Base-by-base conservation (phyloP, 345 rosid species). In the Arabis hirsuta region DNA sequence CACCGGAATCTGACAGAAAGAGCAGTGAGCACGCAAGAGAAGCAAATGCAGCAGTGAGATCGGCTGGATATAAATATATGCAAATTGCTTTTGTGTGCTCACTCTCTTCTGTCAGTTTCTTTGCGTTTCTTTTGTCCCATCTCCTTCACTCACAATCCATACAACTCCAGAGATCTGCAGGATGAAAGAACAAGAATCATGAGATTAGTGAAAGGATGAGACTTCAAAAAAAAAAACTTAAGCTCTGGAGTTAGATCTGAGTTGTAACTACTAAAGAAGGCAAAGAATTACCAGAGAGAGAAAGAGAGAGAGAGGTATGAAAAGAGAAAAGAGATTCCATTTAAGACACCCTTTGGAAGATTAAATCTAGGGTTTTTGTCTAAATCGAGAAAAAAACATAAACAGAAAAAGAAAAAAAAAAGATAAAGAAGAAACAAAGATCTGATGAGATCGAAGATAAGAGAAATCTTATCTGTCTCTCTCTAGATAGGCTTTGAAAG, bases 91-190 rank as follows among this genome's bases (percentile, higher is more conserved):
- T 88, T 88, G 92, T 85, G 98, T 92, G 98, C 98, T 90, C 96
- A 90, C 98, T 92, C 98, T 92, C 98, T 92, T 92, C 98, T 92
- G 98, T 92, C 98, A 92, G 86, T 79, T 89, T 86, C 90, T 60
- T 73, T 76, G 76, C n/a, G 36, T 69, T 55, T 29, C 65, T 62
- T 46, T 57, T 71, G 67, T 26, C 70, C 2, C 56, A 56, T 51
- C 56, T 59, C 48, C 26, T 44, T 42, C 68, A 43, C 54, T 27
- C 66, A 36, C 64, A 64, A 39, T 22, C 36, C 19, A 4, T 32
- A 22, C 48, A 65, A 66, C 67, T 58, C 55, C 44, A 74, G n/a
- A 74, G 78, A 74, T 66, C 73, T 74, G 32, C 61, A 74, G 2
- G 61, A 66, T n/a, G 6, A 56, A 73, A 31, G 38, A 66, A 48